phyloP scores from a whole-genome alignment of 768 basidiomycete species.

The Tylopilus vinaceipallidus region DNA sequence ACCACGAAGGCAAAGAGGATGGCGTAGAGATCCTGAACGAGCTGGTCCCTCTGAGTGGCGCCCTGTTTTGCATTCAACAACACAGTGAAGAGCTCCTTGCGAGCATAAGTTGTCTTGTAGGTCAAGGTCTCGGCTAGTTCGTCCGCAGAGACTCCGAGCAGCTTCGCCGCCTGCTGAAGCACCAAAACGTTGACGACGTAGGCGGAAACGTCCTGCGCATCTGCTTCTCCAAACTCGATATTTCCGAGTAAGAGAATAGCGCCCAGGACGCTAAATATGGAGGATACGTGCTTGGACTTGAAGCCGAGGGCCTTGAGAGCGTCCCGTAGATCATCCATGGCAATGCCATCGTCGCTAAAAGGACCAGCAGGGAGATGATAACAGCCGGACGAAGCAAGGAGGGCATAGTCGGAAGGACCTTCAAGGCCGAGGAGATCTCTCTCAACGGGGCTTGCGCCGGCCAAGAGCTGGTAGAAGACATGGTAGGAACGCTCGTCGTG shows the following conservation, averaged over 20 bases:
- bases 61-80: constrained; percentile 53
- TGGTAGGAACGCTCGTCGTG: constrained; percentile 66
- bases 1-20: constrained; percentile 64
- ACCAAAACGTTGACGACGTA: constrained; percentile 44
- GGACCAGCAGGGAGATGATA: constrained; percentile 65
- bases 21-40: constrained; percentile 58
- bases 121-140: constrained; percentile 55
- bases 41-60: constrained; percentile 48
- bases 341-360: constrained; percentile 58
- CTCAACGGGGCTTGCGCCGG: constrained; percentile 55
- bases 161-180: constrained; percentile 46
- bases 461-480: constrained; percentile 64
- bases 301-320: constrained; percentile 58
- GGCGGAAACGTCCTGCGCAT: constrained; percentile 53
- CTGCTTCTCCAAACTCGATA: constrained; percentile 54
- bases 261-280: constrained; percentile 52
- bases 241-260: constrained; percentile 60
- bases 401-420: constrained; percentile 55
- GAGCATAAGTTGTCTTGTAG: constrained; percentile 55
- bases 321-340: constrained; percentile 56
- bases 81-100: constrained; percentile 57
- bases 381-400: constrained; percentile 57
- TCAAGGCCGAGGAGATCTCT: constrained; percentile 53
- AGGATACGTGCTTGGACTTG: constrained; percentile 55
- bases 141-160: constrained; percentile 53